phyloP scores from a whole-genome alignment of 345 rosid species.

The Cardiospermum halicacabum region DNA sequence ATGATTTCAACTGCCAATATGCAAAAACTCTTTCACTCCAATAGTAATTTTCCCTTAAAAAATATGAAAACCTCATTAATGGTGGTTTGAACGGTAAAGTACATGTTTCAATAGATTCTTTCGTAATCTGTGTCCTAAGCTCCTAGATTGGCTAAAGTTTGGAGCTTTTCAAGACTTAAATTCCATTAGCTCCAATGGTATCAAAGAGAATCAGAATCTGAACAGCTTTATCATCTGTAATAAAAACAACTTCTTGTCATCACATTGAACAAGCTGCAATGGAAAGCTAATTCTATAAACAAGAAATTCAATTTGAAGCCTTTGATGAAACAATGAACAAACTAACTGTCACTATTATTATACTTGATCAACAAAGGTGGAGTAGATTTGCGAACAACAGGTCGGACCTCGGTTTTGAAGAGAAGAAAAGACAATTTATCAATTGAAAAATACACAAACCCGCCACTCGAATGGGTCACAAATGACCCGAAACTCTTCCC shows the following conservation, averaged over 20 bases:
- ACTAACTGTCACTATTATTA: not conserved
- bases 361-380: slow-evolving; percentile 10
- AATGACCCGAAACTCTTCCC: slow-evolving; percentile 43
- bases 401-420: slow-evolving; percentile 62
- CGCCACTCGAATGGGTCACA: slow-evolving; percentile 38
- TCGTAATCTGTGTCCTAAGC: not conserved
- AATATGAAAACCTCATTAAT: no score
- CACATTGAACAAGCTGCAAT: no score
- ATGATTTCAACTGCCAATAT: no score
- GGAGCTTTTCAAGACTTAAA: no score
- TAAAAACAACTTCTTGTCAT: not conserved
- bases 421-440: slow-evolving; percentile 50
- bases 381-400: slow-evolving; percentile 14
- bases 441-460: slow-evolving; percentile 35
- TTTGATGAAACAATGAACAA: not conserved
- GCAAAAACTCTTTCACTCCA: no score
- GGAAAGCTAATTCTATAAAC: not conserved
- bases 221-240: not conserved
- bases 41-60: no score
- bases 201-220: not conserved
- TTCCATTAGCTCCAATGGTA: no score
- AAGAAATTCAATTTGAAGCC: not conserved
- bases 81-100: not conserved
- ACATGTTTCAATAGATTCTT: not conserved
- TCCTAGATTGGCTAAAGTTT: not conserved